Evolutionary conservation across 2,329 filamentous ascomycete genomes (phyloP).

Genomic region (Colletotrichum spaethianum): DNA sequence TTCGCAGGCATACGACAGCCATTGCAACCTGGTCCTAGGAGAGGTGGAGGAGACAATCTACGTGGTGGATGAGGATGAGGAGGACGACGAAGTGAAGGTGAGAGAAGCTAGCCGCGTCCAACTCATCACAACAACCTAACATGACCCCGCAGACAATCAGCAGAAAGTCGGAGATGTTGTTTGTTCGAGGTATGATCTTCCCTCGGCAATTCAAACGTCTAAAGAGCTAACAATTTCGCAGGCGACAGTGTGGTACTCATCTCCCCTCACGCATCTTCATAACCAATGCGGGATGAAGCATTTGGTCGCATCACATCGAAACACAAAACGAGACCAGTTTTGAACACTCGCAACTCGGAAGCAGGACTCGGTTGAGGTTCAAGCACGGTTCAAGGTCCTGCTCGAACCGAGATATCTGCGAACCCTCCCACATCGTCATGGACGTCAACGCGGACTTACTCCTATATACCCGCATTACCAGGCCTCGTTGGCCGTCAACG

Average conservation of each 20-base stretch:
- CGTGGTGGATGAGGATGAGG: slow-evolving; percentile 88
- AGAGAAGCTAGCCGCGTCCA: slow-evolving; percentile 43
- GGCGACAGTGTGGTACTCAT: slow-evolving; percentile 82
- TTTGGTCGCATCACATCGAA: neutral
- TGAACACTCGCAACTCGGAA: neutral
- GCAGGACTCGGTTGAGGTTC: no score
- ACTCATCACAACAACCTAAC: slow-evolving; percentile 1
- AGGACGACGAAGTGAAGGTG: slow-evolving; percentile 83
- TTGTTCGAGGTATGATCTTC: slow-evolving; percentile 83
- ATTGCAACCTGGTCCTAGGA: slow-evolving; percentile 96
- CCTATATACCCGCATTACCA: slow-evolving; percentile 10
- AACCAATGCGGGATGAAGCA: slow-evolving; percentile 6
- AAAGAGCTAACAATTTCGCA: slow-evolving; percentile 53
- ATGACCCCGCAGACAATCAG: slow-evolving; percentile 80
- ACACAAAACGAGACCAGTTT: neutral
- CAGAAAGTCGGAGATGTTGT: slow-evolving; percentile 98
- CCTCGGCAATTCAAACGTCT: neutral
- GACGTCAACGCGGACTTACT: neutral
- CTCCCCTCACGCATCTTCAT: slow-evolving; percentile 70
- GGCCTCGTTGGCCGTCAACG: neutral
- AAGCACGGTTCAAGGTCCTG: neutral
- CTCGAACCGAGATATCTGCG: neutral
- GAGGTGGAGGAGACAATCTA: slow-evolving; percentile 99
- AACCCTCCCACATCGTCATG: neutral
- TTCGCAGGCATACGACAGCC: slow-evolving; percentile 92